Base-by-base conservation (phyloP, 1,284 basidiomycete species). In the Coniferiporia sulphurascens region DNA sequence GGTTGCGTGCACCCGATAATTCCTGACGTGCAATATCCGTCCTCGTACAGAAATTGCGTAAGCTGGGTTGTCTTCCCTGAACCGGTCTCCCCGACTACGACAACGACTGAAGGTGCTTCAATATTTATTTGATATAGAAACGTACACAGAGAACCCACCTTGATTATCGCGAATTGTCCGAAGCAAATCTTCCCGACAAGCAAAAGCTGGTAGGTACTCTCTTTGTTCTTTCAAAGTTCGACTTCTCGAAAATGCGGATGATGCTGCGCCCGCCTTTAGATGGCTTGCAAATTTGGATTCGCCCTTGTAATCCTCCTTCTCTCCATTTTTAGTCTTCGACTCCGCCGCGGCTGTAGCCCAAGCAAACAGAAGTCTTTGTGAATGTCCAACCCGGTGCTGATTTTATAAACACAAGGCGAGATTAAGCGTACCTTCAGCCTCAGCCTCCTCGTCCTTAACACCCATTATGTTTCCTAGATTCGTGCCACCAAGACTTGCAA, bases 171-270 rank as follows among this genome's bases (percentile, higher is more conserved):
- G 84, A 45, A 99, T 85, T 35, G 88, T 84, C 65, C 84, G 87
- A 79, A 99, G 85, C 38, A 99, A 76, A 54, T 98, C 94, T 69
- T 99, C 96, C 46, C 97, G 84, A 67, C 95, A 97, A 3, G 97
- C 97, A 72, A 99, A 99, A 0, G 97, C 97, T 1, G 97, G 97
- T 12, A 99, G 78, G 72, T 95, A 99, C 72, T 99, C 96, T 64
- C 97, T 75, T 71, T 99, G 97, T 73, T 99, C 89, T 69, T 93
- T 95, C 55, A 99, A 76, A 0, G 94, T 95, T 65, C 95, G 83
- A 12, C 71, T 86, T 63, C 81, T 87, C 10, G 95, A 86, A 68
- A 98, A 98, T 4, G 82, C 80, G 65, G 91, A 95, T 4, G 88
- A 87, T 21, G 94, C 92, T 41, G 86, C 73, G 1, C 85, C 78